Base-by-base conservation (phyloP, 2,329 filamentous ascomycete genomes). In the Penicillium olsonii region DNA sequence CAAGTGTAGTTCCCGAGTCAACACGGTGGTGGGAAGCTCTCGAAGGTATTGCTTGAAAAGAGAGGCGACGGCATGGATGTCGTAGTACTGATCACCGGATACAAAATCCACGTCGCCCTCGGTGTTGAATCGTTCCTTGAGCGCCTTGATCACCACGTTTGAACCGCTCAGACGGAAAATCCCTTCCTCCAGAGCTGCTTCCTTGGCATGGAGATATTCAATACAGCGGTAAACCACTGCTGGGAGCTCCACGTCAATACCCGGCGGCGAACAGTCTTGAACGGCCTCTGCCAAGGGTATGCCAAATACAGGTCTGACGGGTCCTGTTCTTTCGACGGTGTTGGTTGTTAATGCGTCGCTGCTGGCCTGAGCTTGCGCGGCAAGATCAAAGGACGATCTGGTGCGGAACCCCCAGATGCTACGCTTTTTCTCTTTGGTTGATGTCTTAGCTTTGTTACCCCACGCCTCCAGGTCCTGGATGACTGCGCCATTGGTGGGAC, bases 141-240 rank as follows among this genome's bases (percentile, higher is more conserved):
- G 80, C 49, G 84, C 84, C 71, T 92, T 95, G 73, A 99, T 95
- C 42, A 96, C 87, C 46, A 95, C 83, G 66, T 96, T 97, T 1
- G 92, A 97, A n/a, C 94, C 94, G 68, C 92, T 97, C 35, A 99
- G 79, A 43, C 94, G 85, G 79, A 99, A 99, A 35, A 99, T 96
- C 37, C 94, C 94, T 71, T 99, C 94, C 69, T 99, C 94, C 5
- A 79, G 79, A 40, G 87, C 80, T 10, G 92, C 94, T 54, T 88
- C 84, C 74, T 92, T 92, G 6, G 84, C 81, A 57, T 90, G 87
- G 15, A 99, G 80, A 68, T 96, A 99, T 69, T 97, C 90, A 54
- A 99, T 88, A 66, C 91, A 96, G 49, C 94, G 87, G 73, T 95
- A 99, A 8, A 97, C 90, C 2, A 99, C 94, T 6, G 92, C 89